Conservation (phyloP, 805 yeast species). For the Teunomyces lycoperdinae region DNA sequence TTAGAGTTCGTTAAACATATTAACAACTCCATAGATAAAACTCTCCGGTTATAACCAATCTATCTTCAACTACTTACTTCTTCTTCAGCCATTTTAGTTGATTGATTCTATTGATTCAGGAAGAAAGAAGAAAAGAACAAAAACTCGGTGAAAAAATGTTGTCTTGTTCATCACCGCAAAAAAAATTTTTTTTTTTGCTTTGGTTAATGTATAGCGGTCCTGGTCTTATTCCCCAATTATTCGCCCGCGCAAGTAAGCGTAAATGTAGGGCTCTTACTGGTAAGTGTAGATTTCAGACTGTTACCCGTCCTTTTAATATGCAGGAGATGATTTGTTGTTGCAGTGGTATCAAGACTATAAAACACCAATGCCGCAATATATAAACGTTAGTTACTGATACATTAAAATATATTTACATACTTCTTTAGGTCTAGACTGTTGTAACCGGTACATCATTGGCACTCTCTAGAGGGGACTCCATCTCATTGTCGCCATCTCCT, state of each 20-base stretch:
- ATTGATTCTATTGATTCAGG: conserved; percentile 4
- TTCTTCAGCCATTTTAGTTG: conserved; percentile 38
- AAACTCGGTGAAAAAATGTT: conserved; percentile 4
- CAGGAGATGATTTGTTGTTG: not conserved
- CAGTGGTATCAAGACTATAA: not conserved
- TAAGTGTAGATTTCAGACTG: conserved; percentile 3
- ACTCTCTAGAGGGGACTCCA: conserved; percentile 2
- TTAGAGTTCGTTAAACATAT: not conserved
- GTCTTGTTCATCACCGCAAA: conserved; percentile 5
- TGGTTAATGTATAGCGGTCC: not conserved
- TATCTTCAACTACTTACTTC: conserved; percentile 28
- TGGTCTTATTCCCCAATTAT: conserved; percentile 1
- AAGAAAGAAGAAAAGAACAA: conserved; percentile 2
- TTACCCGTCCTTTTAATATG: conserved; percentile 3
- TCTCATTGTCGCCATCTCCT: not conserved
- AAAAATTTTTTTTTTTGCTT: conserved; percentile 1
- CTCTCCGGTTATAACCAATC: not conserved
- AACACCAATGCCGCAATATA: not conserved
- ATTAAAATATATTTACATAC: conserved; percentile 1
- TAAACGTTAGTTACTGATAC: not conserved
- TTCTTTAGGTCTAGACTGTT: conserved; percentile 6
- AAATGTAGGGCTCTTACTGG: conserved; percentile 4
- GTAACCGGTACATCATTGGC: conserved; percentile 9
- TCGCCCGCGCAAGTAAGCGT: conserved; percentile 2
- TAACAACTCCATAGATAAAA: not conserved